Evolutionary conservation across 768 basidiomycete genomes (phyloP).

Genomic region (Asterophora parasitica): DNA sequence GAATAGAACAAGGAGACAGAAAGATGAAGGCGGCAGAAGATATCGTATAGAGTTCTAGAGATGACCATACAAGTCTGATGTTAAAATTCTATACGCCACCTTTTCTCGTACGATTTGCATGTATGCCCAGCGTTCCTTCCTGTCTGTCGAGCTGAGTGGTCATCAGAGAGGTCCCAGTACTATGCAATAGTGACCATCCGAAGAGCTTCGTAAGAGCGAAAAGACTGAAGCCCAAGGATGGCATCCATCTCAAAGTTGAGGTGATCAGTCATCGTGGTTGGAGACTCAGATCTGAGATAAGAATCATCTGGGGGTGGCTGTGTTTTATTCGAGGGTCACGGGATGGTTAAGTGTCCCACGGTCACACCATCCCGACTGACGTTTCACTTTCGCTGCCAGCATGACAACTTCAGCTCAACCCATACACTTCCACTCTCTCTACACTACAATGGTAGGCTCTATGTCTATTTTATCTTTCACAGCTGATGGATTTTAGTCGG

Average conservation of each 20-base stretch:
- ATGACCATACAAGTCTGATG: too few species aligned
- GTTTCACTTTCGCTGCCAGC: conserved; percentile 23
- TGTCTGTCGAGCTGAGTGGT: too few species aligned
- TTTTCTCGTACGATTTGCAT: too few species aligned
- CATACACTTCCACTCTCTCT: conserved; percentile 10
- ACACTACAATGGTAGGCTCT: conserved; percentile 32
- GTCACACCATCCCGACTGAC: conserved; percentile 19
- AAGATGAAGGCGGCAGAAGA: too few species aligned
- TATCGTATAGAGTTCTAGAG: too few species aligned
- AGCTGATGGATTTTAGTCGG: conserved; percentile 48
- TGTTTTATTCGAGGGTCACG: neutral
- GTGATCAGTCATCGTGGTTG: neutral
- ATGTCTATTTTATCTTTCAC: neutral
- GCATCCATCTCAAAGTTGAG: neutral
- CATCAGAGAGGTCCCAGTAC: too few species aligned
- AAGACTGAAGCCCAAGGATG: neutral
- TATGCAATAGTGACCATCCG: too few species aligned
- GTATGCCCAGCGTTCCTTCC: too few species aligned
- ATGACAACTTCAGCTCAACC: conserved; percentile 8
- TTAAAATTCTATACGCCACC: too few species aligned
- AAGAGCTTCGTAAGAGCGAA: too few species aligned
- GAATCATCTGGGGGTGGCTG: neutral
- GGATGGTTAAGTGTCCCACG: conserved; percentile 11
- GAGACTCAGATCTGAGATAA: too few species aligned
- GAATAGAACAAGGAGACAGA: too few species aligned